Conservation (phyloP, 495 filamentous ascomycete genomes). For the Hypoxylon crocopeplum region DNA sequence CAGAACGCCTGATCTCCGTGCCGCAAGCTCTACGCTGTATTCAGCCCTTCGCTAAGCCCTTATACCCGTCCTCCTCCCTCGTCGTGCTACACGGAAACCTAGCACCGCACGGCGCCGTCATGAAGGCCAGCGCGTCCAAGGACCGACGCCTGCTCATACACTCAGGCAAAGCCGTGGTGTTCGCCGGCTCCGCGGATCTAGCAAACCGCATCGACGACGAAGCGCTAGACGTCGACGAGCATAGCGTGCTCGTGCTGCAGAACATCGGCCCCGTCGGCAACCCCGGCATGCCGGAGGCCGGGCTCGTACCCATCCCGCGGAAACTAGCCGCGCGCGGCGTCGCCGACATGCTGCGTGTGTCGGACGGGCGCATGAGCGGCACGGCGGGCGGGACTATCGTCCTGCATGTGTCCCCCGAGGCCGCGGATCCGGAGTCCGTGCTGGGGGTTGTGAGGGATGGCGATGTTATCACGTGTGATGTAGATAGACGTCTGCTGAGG, state of each 20-base stretch:
- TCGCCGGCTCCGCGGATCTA: slow-evolving; percentile 62
- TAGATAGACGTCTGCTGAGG: slow-evolving; percentile 50
- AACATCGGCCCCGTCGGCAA: slow-evolving; percentile 69
- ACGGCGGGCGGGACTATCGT: slow-evolving; percentile 74
- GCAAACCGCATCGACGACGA: slow-evolving; percentile 64
- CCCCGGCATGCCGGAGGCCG: slow-evolving; percentile 74
- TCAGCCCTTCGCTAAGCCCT: slow-evolving; percentile 57
- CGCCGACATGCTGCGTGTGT: slow-evolving; percentile 69
- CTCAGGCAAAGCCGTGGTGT: slow-evolving; percentile 64
- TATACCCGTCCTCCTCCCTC: slow-evolving; percentile 62
- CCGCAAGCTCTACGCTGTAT: slow-evolving; percentile 52
- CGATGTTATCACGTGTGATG: slow-evolving; percentile 63
- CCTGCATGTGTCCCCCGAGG: slow-evolving; percentile 69
- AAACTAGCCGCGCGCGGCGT: slow-evolving; percentile 66
- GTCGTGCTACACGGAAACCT: slow-evolving; percentile 64
- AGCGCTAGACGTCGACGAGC: slow-evolving; percentile 54
- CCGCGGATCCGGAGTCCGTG: slow-evolving; percentile 60
- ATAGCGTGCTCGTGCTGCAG: slow-evolving; percentile 66
- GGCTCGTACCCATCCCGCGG: slow-evolving; percentile 68
- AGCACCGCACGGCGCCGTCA: slow-evolving; percentile 59
- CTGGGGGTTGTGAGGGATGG: slow-evolving; percentile 67
- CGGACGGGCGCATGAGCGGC: slow-evolving; percentile 72
- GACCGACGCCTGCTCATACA: slow-evolving; percentile 58
- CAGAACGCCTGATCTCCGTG: slow-evolving; percentile 52
- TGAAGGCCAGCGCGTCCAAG: slow-evolving; percentile 70